These are phyloP conservation scores for Secale cereale DNA, from an alignment of 176 grass and related monocot genomes.

Conservation along the genomic window DNA sequence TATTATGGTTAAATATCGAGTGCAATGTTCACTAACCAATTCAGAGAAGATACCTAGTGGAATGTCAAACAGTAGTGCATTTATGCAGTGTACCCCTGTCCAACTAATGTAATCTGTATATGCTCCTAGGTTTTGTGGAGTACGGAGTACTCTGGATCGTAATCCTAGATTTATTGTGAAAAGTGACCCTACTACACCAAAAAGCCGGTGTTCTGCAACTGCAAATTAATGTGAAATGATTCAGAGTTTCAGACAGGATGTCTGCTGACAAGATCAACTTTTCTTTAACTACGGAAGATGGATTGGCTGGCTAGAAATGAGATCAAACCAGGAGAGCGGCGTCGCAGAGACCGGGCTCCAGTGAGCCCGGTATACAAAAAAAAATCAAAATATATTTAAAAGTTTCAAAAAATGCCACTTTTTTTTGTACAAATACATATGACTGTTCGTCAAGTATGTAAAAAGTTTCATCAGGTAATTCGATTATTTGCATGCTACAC, in stretches of 20 bases:
- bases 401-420: too few relatives aligned
- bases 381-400: too few relatives aligned
- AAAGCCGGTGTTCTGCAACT: neutral
- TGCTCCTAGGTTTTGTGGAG: neutral
- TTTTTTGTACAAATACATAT: too few relatives aligned
- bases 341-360: too few relatives aligned
- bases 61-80: neutral
- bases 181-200: neutral
- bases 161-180: neutral
- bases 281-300: neutral
- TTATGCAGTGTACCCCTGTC: neutral
- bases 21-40: neutral
- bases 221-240: neutral
- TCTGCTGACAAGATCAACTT: neutral
- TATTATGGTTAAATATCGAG: neutral
- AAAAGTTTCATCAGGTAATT: too few relatives aligned
- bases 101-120: conserved; percentile 1
- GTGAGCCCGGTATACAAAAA: too few relatives aligned
- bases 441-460: too few relatives aligned
- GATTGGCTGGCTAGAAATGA: neutral
- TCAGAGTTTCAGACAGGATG: neutral
- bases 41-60: neutral
- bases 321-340: neutral
- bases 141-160: neutral
- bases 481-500: too few relatives aligned